Evolutionary conservation across 1,284 basidiomycete genomes (phyloP).

Genomic region (Austropuccinia psidii): DNA sequence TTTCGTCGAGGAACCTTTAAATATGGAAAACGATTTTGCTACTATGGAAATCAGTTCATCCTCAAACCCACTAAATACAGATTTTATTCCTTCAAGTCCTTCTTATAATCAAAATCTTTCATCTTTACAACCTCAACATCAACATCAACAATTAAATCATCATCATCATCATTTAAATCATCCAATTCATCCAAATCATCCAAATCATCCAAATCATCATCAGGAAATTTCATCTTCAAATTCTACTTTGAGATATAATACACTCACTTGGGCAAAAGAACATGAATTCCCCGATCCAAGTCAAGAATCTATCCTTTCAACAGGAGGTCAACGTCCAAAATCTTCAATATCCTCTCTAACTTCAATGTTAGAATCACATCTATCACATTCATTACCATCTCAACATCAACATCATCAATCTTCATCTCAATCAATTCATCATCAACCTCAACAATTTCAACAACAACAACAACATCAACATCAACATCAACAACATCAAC

Average conservation of each 20-base stretch:
- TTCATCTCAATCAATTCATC: background rate
- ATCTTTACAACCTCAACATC: background rate
- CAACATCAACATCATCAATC: background rate
- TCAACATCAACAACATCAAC: no score
- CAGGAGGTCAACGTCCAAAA: constrained; percentile 20
- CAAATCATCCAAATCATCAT: no score
- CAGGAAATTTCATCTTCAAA: no score
- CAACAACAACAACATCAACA: background rate
- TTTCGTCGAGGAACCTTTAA: constrained; percentile 24
- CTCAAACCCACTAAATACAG: background rate
- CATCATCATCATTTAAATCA: no score
- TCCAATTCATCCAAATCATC: no score
- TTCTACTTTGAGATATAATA: constrained; percentile 25
- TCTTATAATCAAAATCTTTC: background rate
- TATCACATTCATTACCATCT: background rate
- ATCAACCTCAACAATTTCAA: no score
- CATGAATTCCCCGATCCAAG: constrained; percentile 15
- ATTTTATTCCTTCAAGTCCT: background rate
- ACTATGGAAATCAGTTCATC: constrained; percentile 4
- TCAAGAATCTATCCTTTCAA: constrained; percentile 24
- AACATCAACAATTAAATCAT: background rate
- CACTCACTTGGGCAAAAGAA: constrained; percentile 30
- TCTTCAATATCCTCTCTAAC: background rate
- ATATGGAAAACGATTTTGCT: constrained; percentile 24
- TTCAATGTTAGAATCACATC: background rate